Conservation (phyloP, 2,329 filamentous ascomycete species). For the Ramularia collo-cygni region DNA sequence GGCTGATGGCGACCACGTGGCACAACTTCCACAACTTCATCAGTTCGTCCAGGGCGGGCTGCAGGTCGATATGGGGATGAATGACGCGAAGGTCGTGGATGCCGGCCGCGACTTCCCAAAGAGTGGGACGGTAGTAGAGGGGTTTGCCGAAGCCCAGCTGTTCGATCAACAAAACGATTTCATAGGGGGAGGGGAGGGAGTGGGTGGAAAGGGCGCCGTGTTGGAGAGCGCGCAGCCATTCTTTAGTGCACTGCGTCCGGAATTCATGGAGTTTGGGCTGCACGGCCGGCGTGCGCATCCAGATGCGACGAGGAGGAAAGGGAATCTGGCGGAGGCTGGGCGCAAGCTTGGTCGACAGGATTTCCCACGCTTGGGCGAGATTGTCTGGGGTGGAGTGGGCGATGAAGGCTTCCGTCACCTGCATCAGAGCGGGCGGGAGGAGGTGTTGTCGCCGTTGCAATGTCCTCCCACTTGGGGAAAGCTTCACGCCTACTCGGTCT, state of each 20-base stretch:
- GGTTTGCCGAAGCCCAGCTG: background rate
- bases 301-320: too few species aligned
- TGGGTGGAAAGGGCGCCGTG: too few species aligned
- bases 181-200: constrained; percentile 5
- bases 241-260: background rate
- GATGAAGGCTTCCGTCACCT: too few species aligned
- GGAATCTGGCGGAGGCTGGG: too few species aligned
- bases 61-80: background rate
- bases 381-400: too few species aligned
- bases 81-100: constrained; percentile 5
- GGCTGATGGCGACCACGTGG: constrained; percentile 7
- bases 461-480: too few species aligned
- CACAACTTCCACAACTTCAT: constrained; percentile 14
- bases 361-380: too few species aligned
- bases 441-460: too few species aligned
- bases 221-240: constrained; percentile 3
- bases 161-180: constrained; percentile 5
- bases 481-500: too few species aligned
- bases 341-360: too few species aligned
- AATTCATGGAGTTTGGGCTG: background rate
- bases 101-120: constrained; percentile 8
- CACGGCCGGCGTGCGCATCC: too few species aligned
- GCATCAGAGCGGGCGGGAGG: too few species aligned
- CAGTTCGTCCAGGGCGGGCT: constrained; percentile 7
- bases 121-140: constrained; percentile 5